phyloP scores from a whole-genome alignment of 169 alveolate genomes.

The Eimeria falciformis region DNA sequence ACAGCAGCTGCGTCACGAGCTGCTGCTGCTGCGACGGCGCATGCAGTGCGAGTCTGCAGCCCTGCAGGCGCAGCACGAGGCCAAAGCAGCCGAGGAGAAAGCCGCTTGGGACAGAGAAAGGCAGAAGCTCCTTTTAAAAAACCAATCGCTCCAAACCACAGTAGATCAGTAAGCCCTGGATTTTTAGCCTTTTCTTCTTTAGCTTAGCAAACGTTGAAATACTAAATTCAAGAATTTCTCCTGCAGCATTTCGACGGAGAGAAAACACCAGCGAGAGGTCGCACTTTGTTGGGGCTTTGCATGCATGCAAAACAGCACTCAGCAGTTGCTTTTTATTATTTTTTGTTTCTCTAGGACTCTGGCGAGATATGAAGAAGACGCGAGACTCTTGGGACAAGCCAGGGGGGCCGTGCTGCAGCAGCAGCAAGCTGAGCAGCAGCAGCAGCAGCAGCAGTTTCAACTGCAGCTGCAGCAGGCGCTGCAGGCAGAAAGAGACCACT shows the following conservation, averaged over 20 bases:
- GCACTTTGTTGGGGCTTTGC: too few species aligned
- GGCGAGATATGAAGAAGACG: conserved; percentile 57
- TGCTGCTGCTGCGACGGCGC: conserved; percentile 35
- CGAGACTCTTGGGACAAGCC: conserved; percentile 31
- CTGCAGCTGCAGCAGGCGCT: conserved; percentile 32
- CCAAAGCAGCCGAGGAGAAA: conserved; percentile 15
- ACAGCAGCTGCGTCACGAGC: conserved; percentile 28
- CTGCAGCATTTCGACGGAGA: too few species aligned
- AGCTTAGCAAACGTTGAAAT: too few species aligned
- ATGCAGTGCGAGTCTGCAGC: conserved; percentile 36
- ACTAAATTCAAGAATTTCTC: too few species aligned
- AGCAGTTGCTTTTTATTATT: too few species aligned
- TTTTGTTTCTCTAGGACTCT: conserved; percentile 7
- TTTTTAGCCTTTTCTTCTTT: too few species aligned
- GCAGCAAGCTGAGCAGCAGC: background rate
- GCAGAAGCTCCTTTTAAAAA: conserved; percentile 16
- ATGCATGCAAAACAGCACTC: too few species aligned
- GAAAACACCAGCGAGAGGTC: too few species aligned
- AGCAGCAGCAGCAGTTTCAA: conserved; percentile 8
- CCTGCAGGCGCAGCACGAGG: conserved; percentile 56
- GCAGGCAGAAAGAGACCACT: conserved; percentile 41
- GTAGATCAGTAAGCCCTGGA: conserved; percentile 39
- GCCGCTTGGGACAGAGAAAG: conserved; percentile 41
- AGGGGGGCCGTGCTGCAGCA: conserved; percentile 42
- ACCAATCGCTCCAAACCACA: conserved; percentile 26